These are phyloP conservation scores for Crotalaria pallida DNA, from an alignment of 306 rosid species.

Conservation along the genomic window DNA sequence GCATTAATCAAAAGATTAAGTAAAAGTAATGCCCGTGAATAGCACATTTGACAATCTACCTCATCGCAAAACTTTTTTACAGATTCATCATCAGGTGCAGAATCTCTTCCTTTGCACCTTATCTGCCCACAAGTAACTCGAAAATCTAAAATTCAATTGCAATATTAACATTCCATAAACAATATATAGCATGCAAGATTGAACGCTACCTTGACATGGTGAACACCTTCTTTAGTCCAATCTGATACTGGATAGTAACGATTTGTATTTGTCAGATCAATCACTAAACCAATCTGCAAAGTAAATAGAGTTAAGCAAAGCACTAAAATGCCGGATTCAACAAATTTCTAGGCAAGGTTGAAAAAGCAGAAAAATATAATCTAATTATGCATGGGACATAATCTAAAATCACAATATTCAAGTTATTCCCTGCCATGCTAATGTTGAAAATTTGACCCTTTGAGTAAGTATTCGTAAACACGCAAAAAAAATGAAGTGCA, in stretches of 20 bases:
- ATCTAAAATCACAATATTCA: conserved; percentile 1
- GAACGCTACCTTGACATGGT: conserved; percentile 65
- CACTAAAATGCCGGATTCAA: conserved; percentile 13
- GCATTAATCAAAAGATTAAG: neutral
- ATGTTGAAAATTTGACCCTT: conserved; percentile 7
- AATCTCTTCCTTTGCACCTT: conserved; percentile 82
- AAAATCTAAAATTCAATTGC: conserved; percentile 2
- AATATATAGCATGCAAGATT: conserved; percentile 1
- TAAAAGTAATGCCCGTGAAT: conserved; percentile 8
- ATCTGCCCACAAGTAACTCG: conserved; percentile 51
- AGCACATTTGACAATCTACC: conserved; percentile 37
- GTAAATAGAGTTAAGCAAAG: conserved; percentile 17
- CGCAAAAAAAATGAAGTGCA: neutral
- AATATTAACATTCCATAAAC: conserved; percentile 16
- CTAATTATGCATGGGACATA: conserved; percentile 7
- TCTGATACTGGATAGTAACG: conserved; percentile 79
- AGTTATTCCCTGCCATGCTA: neutral
- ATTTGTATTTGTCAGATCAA: conserved; percentile 82
- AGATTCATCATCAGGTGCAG: conserved; percentile 82
- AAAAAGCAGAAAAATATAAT: conserved; percentile 1
- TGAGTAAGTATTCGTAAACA: neutral
- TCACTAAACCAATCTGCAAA: conserved; percentile 96
- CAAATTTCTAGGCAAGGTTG: neutral
- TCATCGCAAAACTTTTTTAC: conserved; percentile 67
- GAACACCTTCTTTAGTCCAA: conserved; percentile 78